Percentiles rank a stretch among this genome's conserved stretches.
Conservation (phyloP, 805 yeast genomes). For the Cyberlindnera mrakii region DNA sequence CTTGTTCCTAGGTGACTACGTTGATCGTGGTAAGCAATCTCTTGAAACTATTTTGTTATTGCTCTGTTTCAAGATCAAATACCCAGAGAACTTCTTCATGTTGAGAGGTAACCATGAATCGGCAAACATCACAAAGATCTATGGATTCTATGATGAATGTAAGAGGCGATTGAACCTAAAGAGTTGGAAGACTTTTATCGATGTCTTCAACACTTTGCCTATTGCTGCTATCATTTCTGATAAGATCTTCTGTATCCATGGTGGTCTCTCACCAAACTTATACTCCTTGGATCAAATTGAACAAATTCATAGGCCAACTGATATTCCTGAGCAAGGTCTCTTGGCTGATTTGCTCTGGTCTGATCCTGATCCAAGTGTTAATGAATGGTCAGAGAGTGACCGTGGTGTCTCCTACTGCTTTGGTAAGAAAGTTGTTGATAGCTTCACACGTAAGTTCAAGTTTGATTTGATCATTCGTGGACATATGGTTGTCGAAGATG, state of each 20-base stretch:
- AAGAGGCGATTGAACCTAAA: conserved; percentile 88
- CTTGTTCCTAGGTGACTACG: conserved; percentile 92
- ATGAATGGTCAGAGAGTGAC: conserved; percentile 76
- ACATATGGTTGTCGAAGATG: conserved; percentile 88
- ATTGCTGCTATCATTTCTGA: conserved; percentile 94
- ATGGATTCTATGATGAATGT: conserved; percentile 97
- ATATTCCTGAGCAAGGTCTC: conserved; percentile 74
- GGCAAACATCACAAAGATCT: conserved; percentile 93
- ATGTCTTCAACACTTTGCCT: conserved; percentile 92
- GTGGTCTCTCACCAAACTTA: conserved; percentile 74
- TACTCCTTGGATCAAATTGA: conserved; percentile 61
- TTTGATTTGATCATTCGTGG: conserved; percentile 78
- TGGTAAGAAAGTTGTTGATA: conserved; percentile 66
- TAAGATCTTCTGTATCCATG: conserved; percentile 87
- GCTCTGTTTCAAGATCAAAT: conserved; percentile 90
- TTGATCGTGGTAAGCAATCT: conserved; percentile 95
- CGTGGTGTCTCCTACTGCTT: conserved; percentile 80
- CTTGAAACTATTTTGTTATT: conserved; percentile 84
- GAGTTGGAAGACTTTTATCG: conserved; percentile 90
- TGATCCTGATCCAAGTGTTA: conserved; percentile 57
- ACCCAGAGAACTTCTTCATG: conserved; percentile 92
- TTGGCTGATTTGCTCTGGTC: conserved; percentile 80
- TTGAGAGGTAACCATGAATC: conserved; percentile 96
- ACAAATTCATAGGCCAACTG: conserved; percentile 72
- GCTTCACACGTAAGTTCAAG: conserved; percentile 57